Base-by-base conservation (phyloP, 192 early-diverging fungal genomes). In the Chytriomyces confervae region DNA sequence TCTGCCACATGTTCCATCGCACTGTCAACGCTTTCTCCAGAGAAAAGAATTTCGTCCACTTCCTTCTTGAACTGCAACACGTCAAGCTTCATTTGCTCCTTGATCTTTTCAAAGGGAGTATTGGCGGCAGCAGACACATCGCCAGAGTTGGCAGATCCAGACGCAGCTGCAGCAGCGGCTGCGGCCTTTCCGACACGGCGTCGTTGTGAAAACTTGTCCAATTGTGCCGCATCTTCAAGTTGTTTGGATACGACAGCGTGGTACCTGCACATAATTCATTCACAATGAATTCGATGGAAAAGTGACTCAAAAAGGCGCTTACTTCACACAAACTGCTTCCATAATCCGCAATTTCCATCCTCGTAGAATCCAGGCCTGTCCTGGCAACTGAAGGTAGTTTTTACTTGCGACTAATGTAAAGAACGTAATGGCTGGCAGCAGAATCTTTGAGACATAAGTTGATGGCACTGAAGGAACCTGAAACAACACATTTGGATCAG, bases 351-450 rank as follows among this genome's bases (percentile, higher is more conserved):
- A n/a, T 49, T 79, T 72, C 69, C 62, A 70, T 23, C 46, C 50
- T 50, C 47, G 18, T 2, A 72, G 57, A 45, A 23, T 20, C 9
- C 0, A 13, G 1, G 20, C 16, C 13, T 13, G 16, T 13, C 16
- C 53, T 3, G 53, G 53, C 13, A 47, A 24, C 16, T 49, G 13
- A 48, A 49, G 16, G 36, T n/a, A 36, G 16, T 48, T 27, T 27
- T 23, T 16, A 0, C 36, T 64, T 73, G n/a, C 62, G 3, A 70
- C 6, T 0, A 29, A 8, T 44, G 24, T 49, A 43, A 72, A 75
- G 36, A 79, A 67, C n/a, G 57, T 51, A n/a, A 10, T 68, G 13
- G 72, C 78, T 13, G 78, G 78, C 23, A n/a, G 44, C 16, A 79
- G 10, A n/a, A 79, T 66, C 23, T 65, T 66, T 20, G 18, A 23